Base-by-base conservation (phyloP, 148 eudicot genomes). In the Silene latifolia region DNA sequence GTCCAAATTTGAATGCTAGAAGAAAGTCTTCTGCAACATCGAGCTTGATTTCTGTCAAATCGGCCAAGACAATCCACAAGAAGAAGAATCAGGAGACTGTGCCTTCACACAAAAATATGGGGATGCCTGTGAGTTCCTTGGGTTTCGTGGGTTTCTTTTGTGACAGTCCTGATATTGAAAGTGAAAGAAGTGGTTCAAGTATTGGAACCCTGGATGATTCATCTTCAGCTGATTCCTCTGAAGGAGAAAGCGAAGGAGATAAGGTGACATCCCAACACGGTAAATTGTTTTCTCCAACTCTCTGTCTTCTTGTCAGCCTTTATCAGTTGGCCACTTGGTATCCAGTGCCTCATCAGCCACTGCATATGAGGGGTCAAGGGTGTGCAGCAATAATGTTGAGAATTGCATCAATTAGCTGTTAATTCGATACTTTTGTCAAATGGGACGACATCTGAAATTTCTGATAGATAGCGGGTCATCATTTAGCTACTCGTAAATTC, bases 191-290 rank as follows among this genome's bases (percentile, higher is more conserved):
- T 24, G 69, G 61, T 80, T 86, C 86, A 53, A 84, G 86, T 62
- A 82, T 85, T 67, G 82, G 77, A 75, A 72, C 83, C 58, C 85
- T 88, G 13, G 84, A 85, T 63, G 72, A 78, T 76, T 79, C 82
- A 65, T 84, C 88, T 56, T 80, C 85, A 12, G 86, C 91, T 4
- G 88, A 78, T 56, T 80, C 85, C 12, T 87, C 91, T 4, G 88
- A 78, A 68, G 86, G 80, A 18, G 89, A 85, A 71, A 80, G 82
- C 74, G 71, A 82, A 66, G 73, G 73, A 20, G 80, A 70, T 56
- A 72, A 51, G 67, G 73, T 82, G 63, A 75, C 85, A 64, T 73
- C 77, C n/a, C 35, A 19, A 79, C 80, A 73, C 35, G 89, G 92
- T 87, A 82, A 74, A 59, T 54, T 67, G 57, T 29, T 71, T 42